A percentile compares a stretch with the other conserved stretches of the same genome.
These are phyloP conservation scores for Penicillium polonicum DNA, from an alignment of 2,329 filamentous ascomycete species.

Conservation along the genomic window DNA sequence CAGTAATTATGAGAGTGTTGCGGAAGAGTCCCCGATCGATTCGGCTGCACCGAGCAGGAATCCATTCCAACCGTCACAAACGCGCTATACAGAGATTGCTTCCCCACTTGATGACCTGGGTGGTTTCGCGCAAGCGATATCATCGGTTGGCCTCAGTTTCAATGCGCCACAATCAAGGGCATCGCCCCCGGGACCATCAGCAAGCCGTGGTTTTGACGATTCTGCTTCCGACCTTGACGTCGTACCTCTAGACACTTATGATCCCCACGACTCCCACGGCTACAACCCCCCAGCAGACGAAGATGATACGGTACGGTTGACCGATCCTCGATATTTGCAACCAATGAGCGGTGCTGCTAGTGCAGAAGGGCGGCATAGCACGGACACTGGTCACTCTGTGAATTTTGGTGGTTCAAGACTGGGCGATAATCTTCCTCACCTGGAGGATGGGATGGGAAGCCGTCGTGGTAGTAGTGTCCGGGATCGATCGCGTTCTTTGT, in stretches of 20 bases:
- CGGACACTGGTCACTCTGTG: constrained; percentile 55
- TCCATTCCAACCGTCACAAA: constrained; percentile 21
- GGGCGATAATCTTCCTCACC: constrained; percentile 59
- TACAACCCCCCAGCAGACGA: constrained; percentile 56
- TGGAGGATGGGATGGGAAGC: constrained; percentile 58
- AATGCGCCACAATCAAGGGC: constrained; percentile 24
- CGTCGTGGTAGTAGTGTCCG: constrained; percentile 54
- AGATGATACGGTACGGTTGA: constrained; percentile 60
- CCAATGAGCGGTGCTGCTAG: constrained; percentile 55
- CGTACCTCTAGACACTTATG: constrained; percentile 30
- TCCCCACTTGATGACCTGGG: constrained; percentile 39
- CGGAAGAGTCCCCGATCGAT: constrained; percentile 50
- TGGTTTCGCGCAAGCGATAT: constrained; percentile 45
- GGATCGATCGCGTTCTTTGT: constrained; percentile 55
- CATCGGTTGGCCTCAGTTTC: constrained; percentile 44
- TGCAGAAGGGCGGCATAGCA: constrained; percentile 45
- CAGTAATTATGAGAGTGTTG: constrained; percentile 54
- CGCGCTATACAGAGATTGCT: constrained; percentile 25
- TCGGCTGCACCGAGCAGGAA: constrained; percentile 22
- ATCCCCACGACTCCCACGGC: constrained; percentile 48
- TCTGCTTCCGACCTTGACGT: constrained; percentile 31
- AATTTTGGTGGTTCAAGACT: constrained; percentile 54
- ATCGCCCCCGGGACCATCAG: constrained; percentile 13
- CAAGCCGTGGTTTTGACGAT: constrained; percentile 27
- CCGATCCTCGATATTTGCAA: constrained; percentile 55